Percentiles rank a stretch among this genome's conserved stretches.
phyloP scores from a whole-genome alignment of 2,329 filamentous ascomycete genomes.

The Colletotrichum simmondsii region DNA sequence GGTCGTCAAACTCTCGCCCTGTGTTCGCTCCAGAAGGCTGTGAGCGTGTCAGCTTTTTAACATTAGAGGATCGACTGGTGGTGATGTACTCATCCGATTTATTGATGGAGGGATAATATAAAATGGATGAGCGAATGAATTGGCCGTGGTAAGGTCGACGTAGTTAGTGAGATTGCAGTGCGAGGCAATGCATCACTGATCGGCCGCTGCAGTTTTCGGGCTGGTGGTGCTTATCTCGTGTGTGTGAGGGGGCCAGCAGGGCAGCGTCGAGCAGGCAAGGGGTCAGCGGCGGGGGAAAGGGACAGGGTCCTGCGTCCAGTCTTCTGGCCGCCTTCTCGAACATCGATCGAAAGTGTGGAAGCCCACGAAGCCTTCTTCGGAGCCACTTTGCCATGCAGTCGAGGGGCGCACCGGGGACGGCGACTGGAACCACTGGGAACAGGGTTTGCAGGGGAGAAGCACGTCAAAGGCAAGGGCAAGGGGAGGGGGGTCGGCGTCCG shows the following conservation, averaged over 20 bases:
- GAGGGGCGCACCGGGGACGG: slow-evolving; percentile 6
- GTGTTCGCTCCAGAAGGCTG: background rate
- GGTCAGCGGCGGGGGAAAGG: background rate
- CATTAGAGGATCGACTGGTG: background rate
- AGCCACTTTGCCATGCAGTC: background rate
- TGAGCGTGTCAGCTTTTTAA: background rate
- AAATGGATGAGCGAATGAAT: background rate
- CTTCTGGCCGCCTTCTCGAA: slow-evolving; percentile 36
- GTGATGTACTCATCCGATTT: background rate
- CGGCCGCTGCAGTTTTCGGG: background rate
- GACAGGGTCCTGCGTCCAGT: slow-evolving; percentile 18
- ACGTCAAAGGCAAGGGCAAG: slow-evolving; percentile 13
- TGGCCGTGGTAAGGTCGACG: background rate
- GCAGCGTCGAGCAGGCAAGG: background rate
- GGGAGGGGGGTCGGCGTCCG: background rate
- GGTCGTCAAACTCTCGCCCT: background rate
- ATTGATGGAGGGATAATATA: background rate
- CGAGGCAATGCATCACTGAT: background rate
- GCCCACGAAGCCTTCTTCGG: slow-evolving; percentile 29
- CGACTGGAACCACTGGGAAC: slow-evolving; percentile 30
- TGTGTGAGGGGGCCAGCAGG: background rate
- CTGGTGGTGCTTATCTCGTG: slow-evolving; percentile 5
- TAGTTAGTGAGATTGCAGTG: background rate
- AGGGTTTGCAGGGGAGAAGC: slow-evolving; percentile 30
- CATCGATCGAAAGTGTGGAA: slow-evolving; percentile 35